A percentile compares a stretch with the other conserved stretches of the same genome.
Evolutionary conservation across 2,329 filamentous ascomycete species (phyloP).

Genomic region (Metarhizium album): DNA sequence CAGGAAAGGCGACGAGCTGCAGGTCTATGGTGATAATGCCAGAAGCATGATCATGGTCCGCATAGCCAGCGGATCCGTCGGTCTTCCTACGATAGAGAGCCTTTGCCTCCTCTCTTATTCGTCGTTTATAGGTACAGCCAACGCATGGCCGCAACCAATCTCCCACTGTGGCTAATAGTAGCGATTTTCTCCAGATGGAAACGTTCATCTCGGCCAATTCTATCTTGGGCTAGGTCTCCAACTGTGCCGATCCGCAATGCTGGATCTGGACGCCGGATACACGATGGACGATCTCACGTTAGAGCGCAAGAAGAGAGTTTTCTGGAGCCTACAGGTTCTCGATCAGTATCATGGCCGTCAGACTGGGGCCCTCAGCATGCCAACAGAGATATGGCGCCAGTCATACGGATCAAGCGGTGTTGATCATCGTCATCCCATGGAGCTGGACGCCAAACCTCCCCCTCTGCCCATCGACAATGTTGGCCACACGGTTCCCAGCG

Average conservation of each 20-base stretch:
- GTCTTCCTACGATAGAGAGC: slow-evolving; percentile 38
- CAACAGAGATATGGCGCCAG: slow-evolving; percentile 31
- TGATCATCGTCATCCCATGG: slow-evolving; percentile 10
- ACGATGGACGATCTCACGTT: slow-evolving; percentile 19
- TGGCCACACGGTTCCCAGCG: slow-evolving; percentile 27
- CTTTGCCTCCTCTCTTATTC: slow-evolving; percentile 39
- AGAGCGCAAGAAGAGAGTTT: slow-evolving; percentile 37
- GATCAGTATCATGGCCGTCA: slow-evolving; percentile 40
- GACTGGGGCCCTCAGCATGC: slow-evolving; percentile 29
- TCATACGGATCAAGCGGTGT: slow-evolving; percentile 16
- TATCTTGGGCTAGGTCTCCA: slow-evolving; percentile 39
- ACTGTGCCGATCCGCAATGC: slow-evolving; percentile 37
- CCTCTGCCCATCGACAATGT: slow-evolving; percentile 33
- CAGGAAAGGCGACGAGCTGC: slow-evolving; percentile 21
- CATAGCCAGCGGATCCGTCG: slow-evolving; percentile 38
- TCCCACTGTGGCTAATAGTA: slow-evolving; percentile 2
- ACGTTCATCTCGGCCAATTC: slow-evolving; percentile 37
- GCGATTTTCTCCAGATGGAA: slow-evolving; percentile 31
- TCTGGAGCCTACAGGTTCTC: slow-evolving; percentile 40
- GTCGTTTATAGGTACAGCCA: slow-evolving; percentile 33
- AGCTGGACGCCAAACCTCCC: slow-evolving; percentile 24
- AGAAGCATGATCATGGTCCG: slow-evolving; percentile 35
- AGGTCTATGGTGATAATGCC: slow-evolving; percentile 27
- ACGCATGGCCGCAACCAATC: neutral
- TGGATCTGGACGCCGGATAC: slow-evolving; percentile 33